phyloP scores from a whole-genome alignment of 768 basidiomycete species.

The Leccinum variicolor region DNA sequence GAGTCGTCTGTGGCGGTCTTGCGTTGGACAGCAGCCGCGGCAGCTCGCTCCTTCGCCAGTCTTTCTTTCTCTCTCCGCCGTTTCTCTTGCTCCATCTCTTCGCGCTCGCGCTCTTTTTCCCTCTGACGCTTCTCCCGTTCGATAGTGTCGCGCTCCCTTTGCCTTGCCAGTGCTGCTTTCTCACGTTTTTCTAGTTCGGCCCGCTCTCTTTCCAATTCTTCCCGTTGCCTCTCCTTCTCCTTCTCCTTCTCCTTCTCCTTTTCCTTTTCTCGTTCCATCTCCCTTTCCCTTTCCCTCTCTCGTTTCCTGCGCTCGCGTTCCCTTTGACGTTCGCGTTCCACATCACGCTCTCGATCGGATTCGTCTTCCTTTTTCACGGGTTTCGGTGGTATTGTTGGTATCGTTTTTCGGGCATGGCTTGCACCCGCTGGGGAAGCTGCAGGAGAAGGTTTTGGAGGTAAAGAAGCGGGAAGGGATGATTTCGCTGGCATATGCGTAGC shows the following conservation, averaged over 20 bases:
- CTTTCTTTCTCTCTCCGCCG: constrained; percentile 25
- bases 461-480: constrained; percentile 27
- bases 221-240: constrained; percentile 21
- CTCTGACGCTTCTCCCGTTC: constrained; percentile 26
- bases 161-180: constrained; percentile 10
- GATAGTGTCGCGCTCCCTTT: constrained; percentile 19
- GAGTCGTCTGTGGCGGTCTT: constrained; percentile 35
- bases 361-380: constrained; percentile 24
- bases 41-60: constrained; percentile 20
- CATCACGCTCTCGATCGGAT: constrained; percentile 26
- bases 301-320: constrained; percentile 26
- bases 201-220: constrained; percentile 20
- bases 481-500: constrained; percentile 29
- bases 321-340: constrained; percentile 21
- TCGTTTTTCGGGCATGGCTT: constrained; percentile 28
- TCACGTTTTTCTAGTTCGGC: constrained; percentile 21
- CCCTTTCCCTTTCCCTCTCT: constrained; percentile 9
- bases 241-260: constrained; percentile 18
- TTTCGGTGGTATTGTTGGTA: constrained; percentile 22
- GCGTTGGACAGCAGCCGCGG: constrained; percentile 32
- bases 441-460: constrained; percentile 34
- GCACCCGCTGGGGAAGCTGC: constrained; percentile 23
- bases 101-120: constrained; percentile 22
- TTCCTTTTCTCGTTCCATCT: constrained; percentile 19
- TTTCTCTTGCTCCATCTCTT: constrained; percentile 19